Evolutionary conservation across 352 stramenopile genomes (phyloP).

Genomic region (Globisporangium paddicum): DNA sequence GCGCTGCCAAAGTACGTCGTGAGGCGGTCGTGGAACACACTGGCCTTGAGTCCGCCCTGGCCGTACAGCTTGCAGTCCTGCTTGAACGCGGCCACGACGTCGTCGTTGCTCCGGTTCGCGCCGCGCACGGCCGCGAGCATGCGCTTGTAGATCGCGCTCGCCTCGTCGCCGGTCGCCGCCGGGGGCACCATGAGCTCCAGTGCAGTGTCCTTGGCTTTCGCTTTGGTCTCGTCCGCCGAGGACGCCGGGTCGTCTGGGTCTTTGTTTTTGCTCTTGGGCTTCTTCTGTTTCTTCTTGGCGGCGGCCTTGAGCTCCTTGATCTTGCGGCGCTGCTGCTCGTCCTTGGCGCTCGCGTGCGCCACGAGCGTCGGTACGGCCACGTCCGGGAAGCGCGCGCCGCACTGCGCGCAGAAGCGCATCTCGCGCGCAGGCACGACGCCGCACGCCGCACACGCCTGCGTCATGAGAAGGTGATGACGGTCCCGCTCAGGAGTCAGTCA

Average conservation of each 20-base stretch:
- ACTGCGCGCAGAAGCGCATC: slow-evolving; percentile 53
- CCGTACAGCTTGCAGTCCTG: slow-evolving; percentile 75
- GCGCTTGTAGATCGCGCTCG: slow-evolving; percentile 72
- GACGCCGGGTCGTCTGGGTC: slow-evolving; percentile 13
- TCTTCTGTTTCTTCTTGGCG: slow-evolving; percentile 12
- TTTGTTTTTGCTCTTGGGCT: slow-evolving; percentile 18
- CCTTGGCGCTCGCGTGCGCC: slow-evolving; percentile 5
- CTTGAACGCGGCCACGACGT: slow-evolving; percentile 72
- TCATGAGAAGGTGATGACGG: too few species aligned
- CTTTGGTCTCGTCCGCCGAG: not conserved
- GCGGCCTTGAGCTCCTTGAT: slow-evolving; percentile 2
- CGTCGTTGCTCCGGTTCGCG: slow-evolving; percentile 67
- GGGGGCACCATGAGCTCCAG: slow-evolving; percentile 42
- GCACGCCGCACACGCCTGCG: slow-evolving; percentile 40
- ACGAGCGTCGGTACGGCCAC: slow-evolving; percentile 4
- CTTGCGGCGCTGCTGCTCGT: slow-evolving; percentile 19
- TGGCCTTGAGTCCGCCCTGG: slow-evolving; percentile 52
- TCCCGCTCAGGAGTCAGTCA: too few species aligned
- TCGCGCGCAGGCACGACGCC: slow-evolving; percentile 17
- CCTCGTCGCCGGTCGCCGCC: slow-evolving; percentile 62
- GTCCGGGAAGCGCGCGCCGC: slow-evolving; percentile 25
- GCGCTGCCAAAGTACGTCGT: slow-evolving; percentile 59
- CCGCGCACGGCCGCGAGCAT: slow-evolving; percentile 74
- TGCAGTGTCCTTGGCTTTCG: too few species aligned
- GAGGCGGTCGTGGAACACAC: slow-evolving; percentile 58